Percentiles rank a stretch among this genome's conserved stretches.
Conservation (phyloP, 139 green algal species). For the Closterium sp. region DNA sequence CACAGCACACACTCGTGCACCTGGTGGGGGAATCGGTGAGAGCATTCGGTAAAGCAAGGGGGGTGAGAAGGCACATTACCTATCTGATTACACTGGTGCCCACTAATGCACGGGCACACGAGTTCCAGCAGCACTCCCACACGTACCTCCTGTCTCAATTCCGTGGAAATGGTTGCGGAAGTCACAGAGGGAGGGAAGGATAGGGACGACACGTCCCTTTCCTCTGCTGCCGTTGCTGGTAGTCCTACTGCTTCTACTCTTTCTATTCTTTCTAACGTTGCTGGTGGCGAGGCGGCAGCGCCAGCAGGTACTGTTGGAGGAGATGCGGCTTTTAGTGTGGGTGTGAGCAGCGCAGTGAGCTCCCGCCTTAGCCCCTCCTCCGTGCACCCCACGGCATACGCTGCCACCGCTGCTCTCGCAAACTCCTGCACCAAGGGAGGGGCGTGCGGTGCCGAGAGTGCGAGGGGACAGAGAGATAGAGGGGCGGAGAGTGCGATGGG, state of each 20-base stretch:
- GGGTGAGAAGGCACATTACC: neutral
- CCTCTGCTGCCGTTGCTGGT: neutral
- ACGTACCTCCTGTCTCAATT: neutral
- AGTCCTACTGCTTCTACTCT: neutral
- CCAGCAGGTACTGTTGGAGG: too few species aligned
- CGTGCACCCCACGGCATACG: conserved; percentile 25
- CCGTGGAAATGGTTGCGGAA: neutral
- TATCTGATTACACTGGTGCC: too few species aligned
- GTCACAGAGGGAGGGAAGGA: neutral
- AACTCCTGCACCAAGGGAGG: conserved; percentile 6
- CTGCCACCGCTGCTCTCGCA: conserved; percentile 27
- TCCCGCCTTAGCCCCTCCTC: conserved; percentile 36
- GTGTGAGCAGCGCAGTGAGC: neutral
- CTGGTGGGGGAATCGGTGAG: too few species aligned
- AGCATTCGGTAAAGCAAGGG: too few species aligned
- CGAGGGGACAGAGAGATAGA: neutral
- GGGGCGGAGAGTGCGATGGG: neutral
- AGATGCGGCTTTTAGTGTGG: too few species aligned
- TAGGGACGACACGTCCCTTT: neutral
- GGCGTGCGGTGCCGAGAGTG: neutral
- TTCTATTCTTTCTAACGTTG: neutral
- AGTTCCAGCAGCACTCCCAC: too few species aligned
- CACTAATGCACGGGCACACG: too few species aligned
- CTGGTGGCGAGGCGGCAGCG: too few species aligned
- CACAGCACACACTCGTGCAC: conserved; percentile 36